Evolutionary conservation across 2,329 filamentous ascomycete genomes (phyloP), one percentile per base, ranked within the genome.

Genomic region (Paecilomyces dactylethromorphus): DNA sequence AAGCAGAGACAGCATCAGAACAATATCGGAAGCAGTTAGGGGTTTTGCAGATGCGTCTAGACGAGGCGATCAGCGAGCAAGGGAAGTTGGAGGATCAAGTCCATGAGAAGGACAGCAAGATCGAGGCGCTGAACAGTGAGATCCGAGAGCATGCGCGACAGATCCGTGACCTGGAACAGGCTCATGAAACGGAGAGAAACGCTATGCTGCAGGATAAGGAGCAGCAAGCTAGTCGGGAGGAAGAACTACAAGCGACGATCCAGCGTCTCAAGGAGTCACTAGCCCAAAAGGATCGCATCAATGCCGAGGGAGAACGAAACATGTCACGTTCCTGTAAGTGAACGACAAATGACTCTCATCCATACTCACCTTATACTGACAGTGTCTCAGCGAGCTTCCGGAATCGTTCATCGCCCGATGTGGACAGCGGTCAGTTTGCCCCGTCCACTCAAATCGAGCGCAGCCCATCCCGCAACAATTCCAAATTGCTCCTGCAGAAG

Each of bases 141-240:
- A 92, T 94, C 77, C 86, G 90, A 66, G 92, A 97, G 66, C 82
- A 88, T 58, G 85, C 87, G 31, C 85, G 92, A 63, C 89, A 95
- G 74, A 90, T 91, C 69, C 86, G 93, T 63, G 94, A 99, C 73
- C 87, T 97, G 78, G 92, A 97, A 75, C 87, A 87, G 63, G 92
- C 95, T 64, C 95, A 96, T 73, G 93, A 97, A 74, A 87, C 89
- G 52, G 94, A 99, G 76, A 86, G 91, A 63, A 90, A 88, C 69
- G 86, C 90, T 57, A 89, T 93, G 77, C 86, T 91, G 69, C 91
- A 92, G 76, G 93, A 97, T 74, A 94, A 95, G 78, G 92, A 97
- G 64, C 91, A 95, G 66, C 88, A 92, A 75, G 81, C 84, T 57
- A 88, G 88, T 66, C 84, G 88, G 59, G 92, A 97, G 71, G 92